Percentiles rank a stretch among this genome's conserved stretches.
These are phyloP conservation scores for Tephrocybe sp. DNA, from an alignment of 768 basidiomycete genomes.

Conservation along the genomic window DNA sequence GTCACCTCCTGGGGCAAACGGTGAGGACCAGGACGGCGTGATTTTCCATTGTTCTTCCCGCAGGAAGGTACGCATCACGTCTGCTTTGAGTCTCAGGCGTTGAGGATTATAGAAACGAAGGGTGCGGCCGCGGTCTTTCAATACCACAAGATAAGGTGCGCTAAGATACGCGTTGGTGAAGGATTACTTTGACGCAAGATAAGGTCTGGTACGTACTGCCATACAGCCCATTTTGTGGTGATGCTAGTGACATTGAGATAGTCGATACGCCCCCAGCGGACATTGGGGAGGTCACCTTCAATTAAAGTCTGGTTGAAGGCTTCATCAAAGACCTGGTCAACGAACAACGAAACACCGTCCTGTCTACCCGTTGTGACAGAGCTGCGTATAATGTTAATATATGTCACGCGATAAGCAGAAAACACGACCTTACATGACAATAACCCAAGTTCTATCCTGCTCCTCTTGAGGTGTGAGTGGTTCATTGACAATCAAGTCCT, in stretches of 20 bases:
- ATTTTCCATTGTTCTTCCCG: slow-evolving; percentile 58
- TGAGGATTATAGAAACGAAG: slow-evolving; percentile 79
- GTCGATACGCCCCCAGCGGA: slow-evolving; percentile 85
- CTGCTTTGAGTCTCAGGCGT: slow-evolving; percentile 57
- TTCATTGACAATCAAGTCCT: slow-evolving; percentile 71
- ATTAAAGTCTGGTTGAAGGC: slow-evolving; percentile 64
- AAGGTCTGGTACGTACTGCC: slow-evolving; percentile 57
- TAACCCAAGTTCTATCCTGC: slow-evolving; percentile 68
- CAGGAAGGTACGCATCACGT: slow-evolving; percentile 65
- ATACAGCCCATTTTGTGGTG: slow-evolving; percentile 84
- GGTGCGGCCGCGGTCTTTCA: slow-evolving; percentile 67
- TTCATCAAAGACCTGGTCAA: slow-evolving; percentile 73
- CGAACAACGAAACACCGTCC: slow-evolving; percentile 65
- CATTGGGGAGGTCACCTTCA: slow-evolving; percentile 61
- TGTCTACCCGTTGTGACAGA: slow-evolving; percentile 55
- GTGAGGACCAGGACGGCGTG: slow-evolving; percentile 65
- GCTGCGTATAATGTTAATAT: slow-evolving; percentile 30
- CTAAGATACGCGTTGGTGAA: slow-evolving; percentile 33
- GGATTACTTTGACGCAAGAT: not conserved
- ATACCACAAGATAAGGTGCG: slow-evolving; percentile 71
- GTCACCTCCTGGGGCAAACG: slow-evolving; percentile 74
- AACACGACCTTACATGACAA: slow-evolving; percentile 56
- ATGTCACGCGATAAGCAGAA: slow-evolving; percentile 1
- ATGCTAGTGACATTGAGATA: slow-evolving; percentile 80
- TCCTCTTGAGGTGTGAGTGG: slow-evolving; percentile 60